phyloP scores from a whole-genome alignment of 108 stramenopile genomes.

The Fragilariopsis cylindrus region DNA sequence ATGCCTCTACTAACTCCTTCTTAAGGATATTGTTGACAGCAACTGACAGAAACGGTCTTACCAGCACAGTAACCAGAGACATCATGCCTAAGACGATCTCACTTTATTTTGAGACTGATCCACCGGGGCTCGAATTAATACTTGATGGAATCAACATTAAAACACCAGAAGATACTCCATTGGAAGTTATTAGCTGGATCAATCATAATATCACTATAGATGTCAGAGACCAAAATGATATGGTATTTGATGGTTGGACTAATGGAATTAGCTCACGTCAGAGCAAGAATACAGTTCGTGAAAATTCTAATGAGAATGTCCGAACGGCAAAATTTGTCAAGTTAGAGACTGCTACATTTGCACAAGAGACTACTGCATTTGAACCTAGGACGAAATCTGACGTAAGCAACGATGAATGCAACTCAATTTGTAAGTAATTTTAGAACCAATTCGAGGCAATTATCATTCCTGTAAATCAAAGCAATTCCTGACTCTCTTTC shows the following conservation, averaged over 20 bases:
- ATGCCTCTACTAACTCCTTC: constrained; percentile 33
- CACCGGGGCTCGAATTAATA: constrained; percentile 23
- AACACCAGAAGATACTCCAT: constrained; percentile 21
- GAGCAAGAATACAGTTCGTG: not conserved
- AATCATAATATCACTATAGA: constrained; percentile 25
- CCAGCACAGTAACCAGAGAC: constrained; percentile 16
- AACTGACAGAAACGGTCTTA: constrained; percentile 21
- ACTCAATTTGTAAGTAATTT: constrained; percentile 10
- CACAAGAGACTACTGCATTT: too few relatives aligned
- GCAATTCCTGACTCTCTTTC: not conserved
- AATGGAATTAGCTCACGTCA: constrained; percentile 8
- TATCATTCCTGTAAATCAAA: not conserved
- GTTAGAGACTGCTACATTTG: not conserved
- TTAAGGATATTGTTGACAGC: constrained; percentile 30
- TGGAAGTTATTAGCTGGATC: constrained; percentile 23
- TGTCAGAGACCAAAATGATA: constrained; percentile 17
- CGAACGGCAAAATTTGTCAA: constrained; percentile 2
- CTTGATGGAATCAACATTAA: constrained; percentile 16
- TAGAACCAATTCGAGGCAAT: not conserved
- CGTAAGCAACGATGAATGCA: not conserved
- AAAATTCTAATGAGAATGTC: not conserved
- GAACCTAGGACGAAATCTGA: too few relatives aligned
- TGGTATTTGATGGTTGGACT: constrained; percentile 21
- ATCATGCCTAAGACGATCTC: constrained; percentile 22
- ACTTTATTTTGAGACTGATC: constrained; percentile 24